phyloP scores from a whole-genome alignment of 352 stramenopile species.

The Phytophthora chlamydospora region DNA sequence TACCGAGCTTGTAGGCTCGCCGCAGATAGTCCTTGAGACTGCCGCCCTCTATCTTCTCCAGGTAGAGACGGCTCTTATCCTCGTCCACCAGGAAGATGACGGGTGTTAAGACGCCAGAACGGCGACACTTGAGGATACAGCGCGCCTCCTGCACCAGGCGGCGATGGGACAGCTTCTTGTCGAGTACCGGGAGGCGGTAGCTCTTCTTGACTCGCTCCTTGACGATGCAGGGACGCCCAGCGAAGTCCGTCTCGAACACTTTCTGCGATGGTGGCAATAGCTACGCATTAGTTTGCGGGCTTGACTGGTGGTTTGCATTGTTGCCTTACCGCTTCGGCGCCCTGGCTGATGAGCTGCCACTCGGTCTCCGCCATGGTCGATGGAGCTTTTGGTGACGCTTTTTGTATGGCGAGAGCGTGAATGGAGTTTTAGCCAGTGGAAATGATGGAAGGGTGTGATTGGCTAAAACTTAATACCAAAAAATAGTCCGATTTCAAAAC shows the following conservation, averaged over 20 bases:
- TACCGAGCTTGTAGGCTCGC: slow-evolving; percentile 58
- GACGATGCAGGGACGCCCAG: slow-evolving; percentile 69
- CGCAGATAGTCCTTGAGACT: slow-evolving; percentile 80
- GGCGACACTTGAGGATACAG: slow-evolving; percentile 85
- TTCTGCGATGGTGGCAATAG: slow-evolving; percentile 41
- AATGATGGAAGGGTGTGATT: neutral
- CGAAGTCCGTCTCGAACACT: slow-evolving; percentile 78
- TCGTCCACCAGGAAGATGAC: slow-evolving; percentile 85
- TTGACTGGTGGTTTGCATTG: too few relatives aligned
- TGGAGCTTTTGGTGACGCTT: neutral
- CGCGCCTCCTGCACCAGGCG: slow-evolving; percentile 82
- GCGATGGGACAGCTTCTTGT: slow-evolving; percentile 82
- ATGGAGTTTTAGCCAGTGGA: too few relatives aligned
- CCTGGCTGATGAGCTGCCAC: slow-evolving; percentile 80
- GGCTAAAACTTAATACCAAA: neutral
- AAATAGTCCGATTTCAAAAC: too few relatives aligned
- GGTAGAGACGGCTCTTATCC: slow-evolving; percentile 68
- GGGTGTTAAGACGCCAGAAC: slow-evolving; percentile 70
- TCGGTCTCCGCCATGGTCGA: slow-evolving; percentile 41
- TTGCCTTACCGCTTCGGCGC: slow-evolving; percentile 71
- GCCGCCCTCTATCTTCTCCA: slow-evolving; percentile 70
- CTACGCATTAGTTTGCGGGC: too few relatives aligned
- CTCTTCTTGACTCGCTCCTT: slow-evolving; percentile 88
- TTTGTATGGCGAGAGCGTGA: slow-evolving; percentile 15
- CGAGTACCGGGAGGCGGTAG: slow-evolving; percentile 76